Percentiles rank a stretch among this genome's conserved stretches.
These are phyloP conservation scores for Cicer chorassanicum DNA, from an alignment of 306 rosid species.

Conservation along the genomic window DNA sequence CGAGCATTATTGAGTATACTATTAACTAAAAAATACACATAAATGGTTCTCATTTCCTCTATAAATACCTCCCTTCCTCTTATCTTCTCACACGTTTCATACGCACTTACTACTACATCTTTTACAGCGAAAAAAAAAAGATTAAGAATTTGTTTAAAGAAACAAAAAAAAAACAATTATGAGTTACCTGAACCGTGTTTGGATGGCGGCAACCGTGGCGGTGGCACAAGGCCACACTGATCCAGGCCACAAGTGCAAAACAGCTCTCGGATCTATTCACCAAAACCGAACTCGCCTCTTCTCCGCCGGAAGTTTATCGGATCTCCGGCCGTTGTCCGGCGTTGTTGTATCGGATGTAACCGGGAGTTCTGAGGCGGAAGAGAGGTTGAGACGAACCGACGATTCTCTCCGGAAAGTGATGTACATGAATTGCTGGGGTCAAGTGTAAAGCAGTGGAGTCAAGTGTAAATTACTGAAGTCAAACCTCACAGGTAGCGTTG, in stretches of 20 bases:
- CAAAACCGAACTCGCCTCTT: slow-evolving; percentile 53
- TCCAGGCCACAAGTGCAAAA: slow-evolving; percentile 60
- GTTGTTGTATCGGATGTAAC: slow-evolving; percentile 52
- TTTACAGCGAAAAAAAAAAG: not conserved
- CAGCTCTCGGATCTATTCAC: slow-evolving; percentile 64
- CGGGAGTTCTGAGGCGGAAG: slow-evolving; percentile 50
- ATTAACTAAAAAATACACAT: not conserved
- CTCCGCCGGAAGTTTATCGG: slow-evolving; percentile 44
- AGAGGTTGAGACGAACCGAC: slow-evolving; percentile 56
- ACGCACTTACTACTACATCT: too few species aligned
- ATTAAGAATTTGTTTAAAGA: too few species aligned
- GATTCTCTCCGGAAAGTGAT: slow-evolving; percentile 83
- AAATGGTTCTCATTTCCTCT: slow-evolving; percentile 32
- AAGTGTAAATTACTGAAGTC: slow-evolving; percentile 34
- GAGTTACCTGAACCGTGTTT: slow-evolving; percentile 65
- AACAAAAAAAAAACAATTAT: not conserved
- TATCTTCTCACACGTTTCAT: not conserved
- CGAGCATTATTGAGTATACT: not conserved
- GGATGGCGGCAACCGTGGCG: slow-evolving; percentile 83
- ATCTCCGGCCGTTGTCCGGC: slow-evolving; percentile 46
- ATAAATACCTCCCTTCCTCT: not conserved
- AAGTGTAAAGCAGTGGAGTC: slow-evolving; percentile 71
- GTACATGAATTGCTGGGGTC: slow-evolving; percentile 98
- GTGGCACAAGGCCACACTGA: slow-evolving; percentile 74
- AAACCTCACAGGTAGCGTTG: slow-evolving; percentile 15